Evolutionary conservation across 2,329 filamentous ascomycete genomes (phyloP), one percentile per base, ranked within the genome.

Genomic region (Raffaelea albimanens): DNA sequence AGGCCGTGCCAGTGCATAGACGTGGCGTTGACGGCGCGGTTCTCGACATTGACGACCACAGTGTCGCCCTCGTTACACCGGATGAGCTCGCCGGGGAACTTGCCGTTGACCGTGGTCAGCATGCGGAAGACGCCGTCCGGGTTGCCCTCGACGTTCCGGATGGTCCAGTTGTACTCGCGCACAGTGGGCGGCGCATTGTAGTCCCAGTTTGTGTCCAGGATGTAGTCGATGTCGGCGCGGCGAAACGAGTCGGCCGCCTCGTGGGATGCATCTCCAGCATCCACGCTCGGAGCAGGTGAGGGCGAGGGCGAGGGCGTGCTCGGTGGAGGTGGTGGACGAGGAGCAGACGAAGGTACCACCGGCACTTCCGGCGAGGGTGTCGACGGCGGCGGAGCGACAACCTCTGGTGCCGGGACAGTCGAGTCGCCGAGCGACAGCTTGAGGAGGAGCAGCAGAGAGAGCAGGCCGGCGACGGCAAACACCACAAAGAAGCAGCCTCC

Each of bases 21-120:
- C 19, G 77, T 78, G 58, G 83, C 72, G 55, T 85, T 82, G 7
- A 73, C 75, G 5, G 83, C 67, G 21, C 68, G 64, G 58, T 86
- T 85, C 60, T 78, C 70, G 46, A 83, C 70, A 38, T 82, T 78
- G 40, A 89, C 77, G 3, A 87, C 62, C 9, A 93, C 62, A 1
- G 74, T 78, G 56, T 93, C 87, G 19, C 83, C 85, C 53, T 85
- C 80, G 54, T 85, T 87, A 52, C 80, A 78, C 53, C 86, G 78
- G 41, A 93, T 77, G 40, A 85, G 63, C 5, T 86, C 86, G 1
- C 86, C 75, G 0, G 87, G 87, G 63, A 85, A 89, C 58, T 83
- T 70, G 33, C 80, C 80, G 58, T 91, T 88, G 64, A 88, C 85
- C 34, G 82, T 76, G 0, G 66, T 86, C 14, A 77, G 76, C 11